Percentiles rank a stretch among this genome's conserved stretches.
phyloP scores from a whole-genome alignment of 192 early-diverging fungal species.

The Backusella tuberculispora region DNA sequence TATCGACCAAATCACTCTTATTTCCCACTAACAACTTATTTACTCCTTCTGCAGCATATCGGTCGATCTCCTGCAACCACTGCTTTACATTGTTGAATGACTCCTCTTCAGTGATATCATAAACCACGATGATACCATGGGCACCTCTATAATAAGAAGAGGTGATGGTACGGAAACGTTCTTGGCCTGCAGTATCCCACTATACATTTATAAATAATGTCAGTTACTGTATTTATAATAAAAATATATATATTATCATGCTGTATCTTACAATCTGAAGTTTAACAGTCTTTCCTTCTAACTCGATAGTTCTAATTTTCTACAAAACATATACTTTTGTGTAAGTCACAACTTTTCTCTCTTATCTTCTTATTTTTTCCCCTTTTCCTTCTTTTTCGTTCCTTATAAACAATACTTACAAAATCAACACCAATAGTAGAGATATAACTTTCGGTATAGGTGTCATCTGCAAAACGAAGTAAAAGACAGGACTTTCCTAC shows the following conservation, averaged over 20 bases:
- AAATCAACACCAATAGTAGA: slow-evolving; percentile 99
- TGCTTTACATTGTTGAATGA: slow-evolving; percentile 96
- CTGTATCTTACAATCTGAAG: slow-evolving; percentile 80
- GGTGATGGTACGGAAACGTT: slow-evolving; percentile 98
- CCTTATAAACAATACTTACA: slow-evolving; percentile 53
- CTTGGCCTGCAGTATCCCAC: slow-evolving; percentile 99
- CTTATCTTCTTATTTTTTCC: not conserved
- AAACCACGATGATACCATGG: slow-evolving; percentile 98
- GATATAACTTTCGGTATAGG: slow-evolving; percentile 98
- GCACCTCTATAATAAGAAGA: slow-evolving; percentile 97
- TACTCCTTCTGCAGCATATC: slow-evolving; percentile 94
- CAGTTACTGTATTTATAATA: not conserved
- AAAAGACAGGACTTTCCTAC: slow-evolving; percentile 98
- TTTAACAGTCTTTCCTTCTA: slow-evolving; percentile 98
- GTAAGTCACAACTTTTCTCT: not conserved
- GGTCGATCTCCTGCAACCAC: slow-evolving; percentile 98
- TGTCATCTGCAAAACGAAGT: slow-evolving; percentile 97
- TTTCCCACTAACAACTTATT: slow-evolving; percentile 98
- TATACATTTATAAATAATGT: slow-evolving; percentile 27
- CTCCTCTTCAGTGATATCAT: slow-evolving; percentile 95
- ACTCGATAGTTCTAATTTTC: slow-evolving; percentile 98
- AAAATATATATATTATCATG: too few relatives aligned
- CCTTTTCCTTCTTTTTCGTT: not conserved
- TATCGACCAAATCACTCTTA: slow-evolving; percentile 93
- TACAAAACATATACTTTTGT: slow-evolving; percentile 29